Conservation (phyloP, 2,329 filamentous ascomycete species). For the Scopulariopsis brevicaulis region DNA sequence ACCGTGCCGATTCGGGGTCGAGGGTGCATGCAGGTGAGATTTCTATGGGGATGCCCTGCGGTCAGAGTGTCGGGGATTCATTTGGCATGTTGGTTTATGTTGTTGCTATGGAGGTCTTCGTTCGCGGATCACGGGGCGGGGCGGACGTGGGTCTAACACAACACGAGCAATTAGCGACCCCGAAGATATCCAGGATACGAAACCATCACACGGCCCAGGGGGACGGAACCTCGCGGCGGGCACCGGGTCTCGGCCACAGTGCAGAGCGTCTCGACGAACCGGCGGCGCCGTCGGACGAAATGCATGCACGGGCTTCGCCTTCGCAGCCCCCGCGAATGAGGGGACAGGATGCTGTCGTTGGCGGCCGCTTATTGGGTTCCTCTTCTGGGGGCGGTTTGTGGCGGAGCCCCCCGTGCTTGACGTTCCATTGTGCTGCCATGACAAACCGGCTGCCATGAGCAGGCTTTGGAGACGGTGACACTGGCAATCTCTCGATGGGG, state of each 20-base stretch:
- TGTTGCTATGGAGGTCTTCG: too few species aligned
- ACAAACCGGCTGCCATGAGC: background rate
- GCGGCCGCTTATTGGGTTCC: background rate
- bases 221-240: too few species aligned
- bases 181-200: too few species aligned
- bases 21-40: background rate
- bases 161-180: too few species aligned
- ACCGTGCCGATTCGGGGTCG: background rate
- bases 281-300: background rate
- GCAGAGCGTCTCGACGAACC: background rate
- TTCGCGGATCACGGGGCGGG: too few species aligned
- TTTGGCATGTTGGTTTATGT: background rate
- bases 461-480: too few species aligned
- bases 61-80: background rate
- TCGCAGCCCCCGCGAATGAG: background rate
- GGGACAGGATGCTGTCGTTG: background rate
- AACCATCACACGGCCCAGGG: too few species aligned
- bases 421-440: background rate
- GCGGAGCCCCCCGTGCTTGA: background rate
- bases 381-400: background rate
- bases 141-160: too few species aligned
- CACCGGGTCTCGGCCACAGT: background rate
- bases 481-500: too few species aligned
- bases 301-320: background rate
- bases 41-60: background rate